phyloP scores from a whole-genome alignment of 2,329 filamentous ascomycete genomes.

The Apiospora sp. region DNA sequence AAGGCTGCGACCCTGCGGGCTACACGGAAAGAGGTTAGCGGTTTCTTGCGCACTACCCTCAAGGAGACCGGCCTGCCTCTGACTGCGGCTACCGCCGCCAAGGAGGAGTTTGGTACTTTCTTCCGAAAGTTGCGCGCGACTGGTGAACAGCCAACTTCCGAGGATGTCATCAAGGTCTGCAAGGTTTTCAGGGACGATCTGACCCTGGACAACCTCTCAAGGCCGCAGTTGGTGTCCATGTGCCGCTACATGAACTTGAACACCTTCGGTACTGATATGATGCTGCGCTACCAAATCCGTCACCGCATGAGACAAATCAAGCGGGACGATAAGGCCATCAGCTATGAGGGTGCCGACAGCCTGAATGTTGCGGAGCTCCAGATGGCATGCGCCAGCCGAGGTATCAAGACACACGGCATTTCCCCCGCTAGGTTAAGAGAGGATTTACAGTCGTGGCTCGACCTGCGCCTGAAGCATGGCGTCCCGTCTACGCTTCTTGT shows the following conservation, averaged over 20 bases:
- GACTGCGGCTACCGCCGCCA: constrained; percentile 83
- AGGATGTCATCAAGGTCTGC: constrained; percentile 98
- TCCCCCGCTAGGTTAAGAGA: constrained; percentile 87
- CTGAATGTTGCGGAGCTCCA: constrained; percentile 94
- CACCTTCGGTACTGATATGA: constrained; percentile 95
- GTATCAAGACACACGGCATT: constrained; percentile 90
- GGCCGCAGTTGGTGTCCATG: constrained; percentile 95
- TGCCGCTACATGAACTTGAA: constrained; percentile 98
- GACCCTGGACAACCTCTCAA: constrained; percentile 94
- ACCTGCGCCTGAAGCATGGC: constrained; percentile 89
- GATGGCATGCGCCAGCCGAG: constrained; percentile 88
- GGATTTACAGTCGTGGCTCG: constrained; percentile 92
- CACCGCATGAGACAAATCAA: constrained; percentile 99
- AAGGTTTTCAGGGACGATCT: constrained; percentile 98
- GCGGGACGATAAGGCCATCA: constrained; percentile 93
- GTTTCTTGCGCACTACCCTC: constrained; percentile 86
- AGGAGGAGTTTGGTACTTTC: constrained; percentile 94
- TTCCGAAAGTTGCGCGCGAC: constrained; percentile 96
- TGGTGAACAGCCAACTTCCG: constrained; percentile 84
- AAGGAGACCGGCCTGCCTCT: constrained; percentile 93
- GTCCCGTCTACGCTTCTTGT: constrained; percentile 97
- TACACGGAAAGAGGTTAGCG: constrained; percentile 92
- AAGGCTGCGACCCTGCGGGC: constrained; percentile 84
- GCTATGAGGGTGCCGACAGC: constrained; percentile 90
- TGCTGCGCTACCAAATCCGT: constrained; percentile 95